Percentiles rank a stretch among this genome's conserved stretches.
Conservation (phyloP, 345 rosid species). For the Hibiscus trionum region DNA sequence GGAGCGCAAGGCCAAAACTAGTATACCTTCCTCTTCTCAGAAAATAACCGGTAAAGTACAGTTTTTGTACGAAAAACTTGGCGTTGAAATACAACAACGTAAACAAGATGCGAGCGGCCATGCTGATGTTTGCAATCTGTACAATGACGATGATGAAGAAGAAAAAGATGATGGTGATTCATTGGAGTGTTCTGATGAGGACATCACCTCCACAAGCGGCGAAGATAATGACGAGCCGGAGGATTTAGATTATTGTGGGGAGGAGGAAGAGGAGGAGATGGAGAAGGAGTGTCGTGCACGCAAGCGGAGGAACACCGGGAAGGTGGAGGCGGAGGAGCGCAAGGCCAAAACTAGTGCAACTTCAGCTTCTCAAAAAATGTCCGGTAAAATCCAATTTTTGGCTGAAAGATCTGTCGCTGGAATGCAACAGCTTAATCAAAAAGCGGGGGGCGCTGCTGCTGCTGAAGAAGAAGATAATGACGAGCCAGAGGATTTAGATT, state of each 20-base stretch:
- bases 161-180: background rate
- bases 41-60: background rate
- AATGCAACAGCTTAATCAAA: background rate
- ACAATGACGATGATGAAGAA: background rate
- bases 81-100: background rate
- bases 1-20: background rate
- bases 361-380: background rate
- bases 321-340: background rate
- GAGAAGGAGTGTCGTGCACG: background rate
- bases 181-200: background rate
- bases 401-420: background rate
- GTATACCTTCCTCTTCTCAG: background rate
- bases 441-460: background rate
- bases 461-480: background rate
- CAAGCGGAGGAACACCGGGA: background rate
- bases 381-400: background rate
- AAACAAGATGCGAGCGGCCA: background rate
- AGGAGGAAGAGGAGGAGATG: background rate
- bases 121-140: background rate
- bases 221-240: background rate
- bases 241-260: background rate
- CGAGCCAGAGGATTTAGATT: background rate
- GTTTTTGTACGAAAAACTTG: background rate
- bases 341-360: background rate
- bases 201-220: background rate